Conservation (phyloP, 768 basidiomycete species). For the Lentinula aciculospora region DNA sequence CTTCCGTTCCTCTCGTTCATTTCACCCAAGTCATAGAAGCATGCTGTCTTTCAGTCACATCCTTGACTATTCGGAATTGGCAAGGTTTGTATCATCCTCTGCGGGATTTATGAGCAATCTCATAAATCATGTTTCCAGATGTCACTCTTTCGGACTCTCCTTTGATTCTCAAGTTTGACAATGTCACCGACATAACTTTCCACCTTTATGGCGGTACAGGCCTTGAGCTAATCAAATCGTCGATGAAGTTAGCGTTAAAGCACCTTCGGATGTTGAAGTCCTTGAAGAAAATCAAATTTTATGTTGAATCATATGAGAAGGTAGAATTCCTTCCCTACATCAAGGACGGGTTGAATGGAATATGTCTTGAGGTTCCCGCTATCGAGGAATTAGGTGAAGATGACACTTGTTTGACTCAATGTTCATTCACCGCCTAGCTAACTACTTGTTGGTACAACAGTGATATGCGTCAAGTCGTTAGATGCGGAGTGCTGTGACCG, state of each 20-base stretch:
- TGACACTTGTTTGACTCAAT: not conserved
- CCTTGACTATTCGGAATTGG: not conserved
- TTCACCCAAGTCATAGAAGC: not conserved
- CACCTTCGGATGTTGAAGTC: not conserved
- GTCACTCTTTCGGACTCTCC: not conserved
- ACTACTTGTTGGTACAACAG: not conserved
- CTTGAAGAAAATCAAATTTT: not conserved
- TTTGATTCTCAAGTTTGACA: not conserved
- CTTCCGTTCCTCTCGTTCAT: not conserved
- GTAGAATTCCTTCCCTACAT: not conserved
- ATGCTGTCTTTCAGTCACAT: not conserved
- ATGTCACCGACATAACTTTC: not conserved
- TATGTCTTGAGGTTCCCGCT: not conserved
- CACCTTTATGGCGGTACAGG: not conserved
- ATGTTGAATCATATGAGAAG: not conserved
- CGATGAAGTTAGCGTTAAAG: not conserved
- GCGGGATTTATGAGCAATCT: not conserved
- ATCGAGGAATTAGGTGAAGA: not conserved
- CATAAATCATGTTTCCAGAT: not conserved
- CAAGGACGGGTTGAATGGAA: not conserved
- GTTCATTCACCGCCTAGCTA: not conserved
- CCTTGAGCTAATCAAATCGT: not conserved
- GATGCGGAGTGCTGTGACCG: not conserved
- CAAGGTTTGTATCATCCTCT: not conserved
- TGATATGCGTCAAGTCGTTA: not conserved